Conservation (phyloP, 106 monocot genomes). For the Dendrobium officinale region DNA sequence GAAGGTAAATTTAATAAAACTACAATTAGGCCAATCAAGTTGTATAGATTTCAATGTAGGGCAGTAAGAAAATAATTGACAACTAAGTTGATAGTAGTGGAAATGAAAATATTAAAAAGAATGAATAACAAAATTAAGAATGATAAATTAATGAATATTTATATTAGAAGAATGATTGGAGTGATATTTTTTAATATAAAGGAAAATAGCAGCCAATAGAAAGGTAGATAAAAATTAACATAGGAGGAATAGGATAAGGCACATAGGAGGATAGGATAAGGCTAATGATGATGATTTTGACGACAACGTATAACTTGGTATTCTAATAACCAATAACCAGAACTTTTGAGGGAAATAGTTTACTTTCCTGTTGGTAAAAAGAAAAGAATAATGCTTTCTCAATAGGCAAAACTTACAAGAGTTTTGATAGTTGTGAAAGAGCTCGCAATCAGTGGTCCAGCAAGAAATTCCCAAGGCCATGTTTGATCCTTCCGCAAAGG, state of each 20-base stretch:
- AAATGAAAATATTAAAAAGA: no score
- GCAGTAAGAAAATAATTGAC: no score
- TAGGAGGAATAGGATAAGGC: not conserved
- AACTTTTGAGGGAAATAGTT: not conserved
- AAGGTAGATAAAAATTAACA: not conserved
- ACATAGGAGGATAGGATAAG: no score
- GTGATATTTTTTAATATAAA: not conserved
- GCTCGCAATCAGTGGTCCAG: conserved; percentile 51
- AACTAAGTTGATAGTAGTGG: no score
- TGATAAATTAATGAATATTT: no score
- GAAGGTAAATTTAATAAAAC: no score
- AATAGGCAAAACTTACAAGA: conserved; percentile 34
- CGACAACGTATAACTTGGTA: not conserved
- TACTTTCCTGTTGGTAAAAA: not conserved
- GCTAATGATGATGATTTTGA: not conserved
- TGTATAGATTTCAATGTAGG: no score
- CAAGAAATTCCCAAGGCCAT: conserved; percentile 71
- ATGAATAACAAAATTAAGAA: no score
- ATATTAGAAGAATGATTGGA: not conserved
- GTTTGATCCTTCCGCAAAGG: conserved; percentile 37
- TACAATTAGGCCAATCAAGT: no score
- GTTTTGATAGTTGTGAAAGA: conserved; percentile 50
- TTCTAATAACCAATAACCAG: not conserved
- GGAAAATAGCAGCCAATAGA: not conserved
- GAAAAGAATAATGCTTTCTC: not conserved